Base-by-base conservation (phyloP, 345 rosid species). In the Brassica nigra region DNA sequence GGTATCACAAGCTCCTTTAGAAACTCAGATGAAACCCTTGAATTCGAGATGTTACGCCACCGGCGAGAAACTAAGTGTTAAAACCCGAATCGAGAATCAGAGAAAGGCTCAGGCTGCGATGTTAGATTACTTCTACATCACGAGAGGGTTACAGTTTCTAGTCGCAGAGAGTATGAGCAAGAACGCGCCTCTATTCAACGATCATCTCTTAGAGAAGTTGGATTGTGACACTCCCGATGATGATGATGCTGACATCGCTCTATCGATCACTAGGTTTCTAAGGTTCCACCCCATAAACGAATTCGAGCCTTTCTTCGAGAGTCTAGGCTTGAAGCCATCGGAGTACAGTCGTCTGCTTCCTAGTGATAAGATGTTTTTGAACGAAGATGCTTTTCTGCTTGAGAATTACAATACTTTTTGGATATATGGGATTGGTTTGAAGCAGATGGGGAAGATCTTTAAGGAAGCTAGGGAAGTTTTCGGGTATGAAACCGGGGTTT, bases 251-350 rank as follows among this genome's bases (percentile, higher is more conserved):
- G 88, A 88, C 78, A 44, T 84, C 15, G 81, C 78, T 28, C 11
- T 23, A 11, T 81, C 86, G 0, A 27, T 89, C 34, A 15, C 86
- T 2, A 89, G 89, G 73, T 87, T 81, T 76, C 65, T 92, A 71
- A 86, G 87, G 34, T 92, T 85, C 66, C 88, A 88, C 20, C 96
- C 96, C 20, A 87, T 90, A 47, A 92, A 92, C 71, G 96, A 92
- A 74, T 92, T 89, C 18, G 96, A 90, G 83, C 92, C 92, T 4
- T 68, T 92, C 88, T 88, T 88, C 36, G 92, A 92, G 89, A 90
- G 96, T 77, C 42, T 87, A 52, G 97, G 97, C 62, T 37, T 92
- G 68, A 62, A 84, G 62, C 91, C 85, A 44, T 44, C 37, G 0
- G 93, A 90, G 74, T 87, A 82, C 55, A 8, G 31, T 55, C 76